Base-by-base conservation (phyloP, 805 yeast genomes). In the Lachancea lanzarotensis region DNA sequence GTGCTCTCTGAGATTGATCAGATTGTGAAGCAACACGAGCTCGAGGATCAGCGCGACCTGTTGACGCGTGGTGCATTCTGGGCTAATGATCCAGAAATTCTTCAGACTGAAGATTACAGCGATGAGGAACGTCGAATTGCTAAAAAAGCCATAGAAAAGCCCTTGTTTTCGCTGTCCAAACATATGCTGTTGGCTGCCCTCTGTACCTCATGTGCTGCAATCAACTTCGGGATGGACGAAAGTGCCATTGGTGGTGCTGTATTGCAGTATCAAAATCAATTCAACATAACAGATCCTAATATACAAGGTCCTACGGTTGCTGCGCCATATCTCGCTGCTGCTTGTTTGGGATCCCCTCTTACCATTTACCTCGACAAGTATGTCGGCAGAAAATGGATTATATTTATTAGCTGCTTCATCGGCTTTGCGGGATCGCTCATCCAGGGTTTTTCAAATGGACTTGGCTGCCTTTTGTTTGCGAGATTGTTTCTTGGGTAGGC, bases 171-270 rank as follows among this genome's bases (percentile, higher is more conserved):
- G 12, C 60, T 72, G 59, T 69, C 75, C 56, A 54, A 68, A 62
- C 72, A 76, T 17, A 74, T 78, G 61, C 73, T 80, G 8, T 65
- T 79, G 55, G 79, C 83, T 38, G 81, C 86, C 2, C 68, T 81
- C 70, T 79, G 84, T n/a, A 54, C 63, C 8, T 59, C 63, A 1
- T 52, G 56, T 40, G 78, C 78, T 15, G 82, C 84, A 3, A 80
- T 83, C 4, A 84, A 81, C 40, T 78, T 74, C 57, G 88, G 88
- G 43, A 79, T 79, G 84, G 88, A 82, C 59, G 84, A 82, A 59
- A 74, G 85, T 6, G 86, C 80, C 9, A 67, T 79, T 47, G 80
- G 81, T 50, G 88, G 87, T 31, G 87, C 87, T 18, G 76, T 74
- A 39, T 59, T 80, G 19, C 76, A 73, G 50, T 78, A 71, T 52